These are phyloP conservation scores for Solanum phureja DNA, from an alignment of 257 asterid species.

Conservation along the genomic window DNA sequence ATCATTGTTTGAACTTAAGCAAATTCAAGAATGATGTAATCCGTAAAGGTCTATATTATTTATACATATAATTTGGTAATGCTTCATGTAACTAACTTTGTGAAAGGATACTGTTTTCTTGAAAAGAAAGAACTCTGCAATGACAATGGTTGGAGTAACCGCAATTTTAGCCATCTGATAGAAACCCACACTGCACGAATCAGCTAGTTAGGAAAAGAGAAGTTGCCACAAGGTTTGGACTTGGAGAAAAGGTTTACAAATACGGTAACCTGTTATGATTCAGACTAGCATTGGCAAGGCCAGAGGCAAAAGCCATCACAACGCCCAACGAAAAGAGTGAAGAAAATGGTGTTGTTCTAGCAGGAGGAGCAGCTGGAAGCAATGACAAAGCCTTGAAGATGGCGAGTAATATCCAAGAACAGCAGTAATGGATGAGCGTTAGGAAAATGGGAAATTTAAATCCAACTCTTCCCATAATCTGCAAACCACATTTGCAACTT, in stretches of 20 bases:
- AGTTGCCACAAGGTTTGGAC: background rate
- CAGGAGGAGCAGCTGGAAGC: conserved; percentile 73
- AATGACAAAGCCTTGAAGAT: conserved; percentile 48
- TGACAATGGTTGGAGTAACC: conserved; percentile 81
- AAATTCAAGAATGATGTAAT: background rate
- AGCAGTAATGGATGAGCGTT: conserved; percentile 64
- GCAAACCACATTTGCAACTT: background rate
- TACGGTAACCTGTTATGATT: conserved; percentile 59
- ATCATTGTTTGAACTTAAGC: background rate
- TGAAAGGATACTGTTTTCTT: conserved; percentile 36
- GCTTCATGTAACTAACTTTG: conserved; percentile 25
- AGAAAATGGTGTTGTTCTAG: conserved; percentile 64
- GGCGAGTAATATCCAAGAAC: conserved; percentile 74
- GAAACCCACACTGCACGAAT: conserved; percentile 71
- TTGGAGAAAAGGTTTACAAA: background rate
- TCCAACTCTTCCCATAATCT: conserved; percentile 93
- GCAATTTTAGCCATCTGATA: conserved; percentile 96
- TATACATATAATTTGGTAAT: background rate
- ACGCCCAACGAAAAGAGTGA: conserved; percentile 67
- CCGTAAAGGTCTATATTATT: background rate
- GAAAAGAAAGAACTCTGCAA: conserved; percentile 63
- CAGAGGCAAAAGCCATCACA: conserved; percentile 88
- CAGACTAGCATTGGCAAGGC: conserved; percentile 79
- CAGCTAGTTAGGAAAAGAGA: conserved; percentile 14
- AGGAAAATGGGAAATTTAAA: conserved; percentile 79